Evolutionary conservation across 352 stramenopile species (phyloP).

Genomic region (Phytophthora quininea): DNA sequence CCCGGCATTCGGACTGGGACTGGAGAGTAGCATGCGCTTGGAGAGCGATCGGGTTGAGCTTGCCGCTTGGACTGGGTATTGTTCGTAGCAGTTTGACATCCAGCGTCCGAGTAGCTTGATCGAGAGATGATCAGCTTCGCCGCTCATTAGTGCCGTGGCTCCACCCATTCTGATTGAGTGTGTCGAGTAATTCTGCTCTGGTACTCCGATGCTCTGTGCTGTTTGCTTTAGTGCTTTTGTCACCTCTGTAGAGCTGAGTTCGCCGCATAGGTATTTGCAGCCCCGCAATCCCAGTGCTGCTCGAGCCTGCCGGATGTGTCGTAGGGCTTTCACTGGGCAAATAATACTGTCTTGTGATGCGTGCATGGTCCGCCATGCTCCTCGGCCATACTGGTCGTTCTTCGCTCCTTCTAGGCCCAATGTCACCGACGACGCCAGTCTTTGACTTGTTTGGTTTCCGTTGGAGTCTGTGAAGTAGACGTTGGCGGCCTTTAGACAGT

Average conservation of each 20-base stretch:
- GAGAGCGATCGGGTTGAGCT: too few species aligned
- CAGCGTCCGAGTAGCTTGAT: conserved; percentile 17
- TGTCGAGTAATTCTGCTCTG: background rate
- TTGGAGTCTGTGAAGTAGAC: background rate
- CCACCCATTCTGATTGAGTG: conserved; percentile 5
- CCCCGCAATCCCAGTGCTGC: background rate
- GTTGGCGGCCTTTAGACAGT: conserved; percentile 14
- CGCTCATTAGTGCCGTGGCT: background rate
- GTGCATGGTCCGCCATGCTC: conserved; percentile 10
- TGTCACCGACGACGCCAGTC: conserved; percentile 12
- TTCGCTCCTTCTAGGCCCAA: conserved; percentile 12
- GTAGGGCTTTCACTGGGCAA: conserved; percentile 15
- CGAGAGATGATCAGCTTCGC: conserved; percentile 1
- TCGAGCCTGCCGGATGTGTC: background rate
- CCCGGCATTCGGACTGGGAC: too few species aligned
- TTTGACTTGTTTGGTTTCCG: background rate
- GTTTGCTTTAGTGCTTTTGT: background rate
- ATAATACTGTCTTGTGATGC: conserved; percentile 8
- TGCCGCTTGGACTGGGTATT: conserved; percentile 6
- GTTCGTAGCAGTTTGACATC: conserved; percentile 4
- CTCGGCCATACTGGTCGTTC: conserved; percentile 24
- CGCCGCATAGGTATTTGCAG: background rate
- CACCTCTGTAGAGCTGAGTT: background rate
- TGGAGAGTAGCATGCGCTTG: too few species aligned
- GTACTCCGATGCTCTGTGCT: background rate